A percentile compares a stretch with the other conserved stretches of the same genome.
Conservation (phyloP, 2,329 filamentous ascomycete species). For the Nemania diffusa region DNA sequence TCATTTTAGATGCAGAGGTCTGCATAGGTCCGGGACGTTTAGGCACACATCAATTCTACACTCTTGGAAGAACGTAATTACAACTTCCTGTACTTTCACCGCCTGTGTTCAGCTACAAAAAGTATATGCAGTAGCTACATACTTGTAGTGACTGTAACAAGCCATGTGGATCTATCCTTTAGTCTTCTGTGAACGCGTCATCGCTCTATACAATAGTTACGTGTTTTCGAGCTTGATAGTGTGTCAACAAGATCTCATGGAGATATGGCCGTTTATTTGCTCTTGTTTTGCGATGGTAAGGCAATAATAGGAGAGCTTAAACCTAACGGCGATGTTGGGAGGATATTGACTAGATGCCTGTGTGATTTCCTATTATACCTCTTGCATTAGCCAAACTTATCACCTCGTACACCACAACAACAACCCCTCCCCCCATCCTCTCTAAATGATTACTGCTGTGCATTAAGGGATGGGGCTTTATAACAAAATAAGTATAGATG, state of each 20-base stretch:
- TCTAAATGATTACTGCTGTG: too few species aligned
- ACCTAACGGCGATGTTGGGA: not conserved
- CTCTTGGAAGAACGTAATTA: constrained; percentile 4
- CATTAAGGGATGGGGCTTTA: too few species aligned
- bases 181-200: not conserved
- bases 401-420: too few species aligned
- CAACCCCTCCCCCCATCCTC: too few species aligned
- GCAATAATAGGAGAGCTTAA: not conserved
- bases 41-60: constrained; percentile 29
- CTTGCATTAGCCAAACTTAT: too few species aligned
- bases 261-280: not conserved
- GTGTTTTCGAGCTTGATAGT: not conserved
- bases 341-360: not conserved
- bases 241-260: not conserved
- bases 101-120: not conserved
- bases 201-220: not conserved
- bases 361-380: not conserved
- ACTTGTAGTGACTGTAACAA: not conserved
- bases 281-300: not conserved
- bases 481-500: too few species aligned
- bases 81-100: not conserved
- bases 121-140: too few species aligned
- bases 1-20: constrained; percentile 24
- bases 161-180: not conserved
- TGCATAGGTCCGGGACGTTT: constrained; percentile 21